Evolutionary conservation across 768 basidiomycete genomes (phyloP).

Genomic region (Asterophora parasitica): DNA sequence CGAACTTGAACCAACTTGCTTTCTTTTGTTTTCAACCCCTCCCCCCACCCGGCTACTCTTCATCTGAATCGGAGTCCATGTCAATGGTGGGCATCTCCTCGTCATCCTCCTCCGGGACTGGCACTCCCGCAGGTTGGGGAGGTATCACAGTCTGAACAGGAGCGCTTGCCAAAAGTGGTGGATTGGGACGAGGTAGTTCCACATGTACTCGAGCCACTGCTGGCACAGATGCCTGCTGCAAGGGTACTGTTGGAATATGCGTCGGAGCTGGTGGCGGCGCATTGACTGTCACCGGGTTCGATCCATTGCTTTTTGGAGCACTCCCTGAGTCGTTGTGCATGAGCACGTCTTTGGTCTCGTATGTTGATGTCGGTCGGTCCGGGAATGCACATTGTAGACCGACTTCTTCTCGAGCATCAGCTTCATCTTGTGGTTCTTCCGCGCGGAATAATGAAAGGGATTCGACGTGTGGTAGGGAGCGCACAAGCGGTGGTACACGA

Average conservation of each 20-base stretch:
- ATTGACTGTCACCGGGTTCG: neutral
- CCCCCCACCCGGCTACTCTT: slow-evolving; percentile 25
- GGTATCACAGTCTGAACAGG: neutral
- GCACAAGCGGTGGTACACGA: slow-evolving; percentile 70
- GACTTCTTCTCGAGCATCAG: slow-evolving; percentile 37
- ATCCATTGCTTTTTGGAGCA: neutral
- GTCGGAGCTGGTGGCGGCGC: neutral
- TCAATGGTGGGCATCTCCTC: slow-evolving; percentile 74
- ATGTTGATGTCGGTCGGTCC: slow-evolving; percentile 3
- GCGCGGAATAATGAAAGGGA: slow-evolving; percentile 52
- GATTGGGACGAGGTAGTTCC: slow-evolving; percentile 1
- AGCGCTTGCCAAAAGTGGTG: neutral
- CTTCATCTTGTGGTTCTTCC: slow-evolving; percentile 66
- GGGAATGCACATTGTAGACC: slow-evolving; percentile 24
- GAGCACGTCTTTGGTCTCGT: slow-evolving; percentile 22
- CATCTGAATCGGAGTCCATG: slow-evolving; percentile 76
- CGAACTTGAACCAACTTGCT: slow-evolving; percentile 17
- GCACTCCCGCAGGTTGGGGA: neutral
- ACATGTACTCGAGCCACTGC: neutral
- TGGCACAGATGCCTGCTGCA: neutral
- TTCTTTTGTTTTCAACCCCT: neutral
- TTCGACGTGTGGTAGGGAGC: slow-evolving; percentile 61
- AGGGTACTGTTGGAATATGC: neutral
- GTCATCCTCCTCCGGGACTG: slow-evolving; percentile 37
- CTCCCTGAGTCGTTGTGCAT: slow-evolving; percentile 20